Evolutionary conservation across 495 filamentous ascomycete genomes (phyloP), one percentile per base, ranked within the genome.

Genomic region (Annulohypoxylon maeteangense): DNA sequence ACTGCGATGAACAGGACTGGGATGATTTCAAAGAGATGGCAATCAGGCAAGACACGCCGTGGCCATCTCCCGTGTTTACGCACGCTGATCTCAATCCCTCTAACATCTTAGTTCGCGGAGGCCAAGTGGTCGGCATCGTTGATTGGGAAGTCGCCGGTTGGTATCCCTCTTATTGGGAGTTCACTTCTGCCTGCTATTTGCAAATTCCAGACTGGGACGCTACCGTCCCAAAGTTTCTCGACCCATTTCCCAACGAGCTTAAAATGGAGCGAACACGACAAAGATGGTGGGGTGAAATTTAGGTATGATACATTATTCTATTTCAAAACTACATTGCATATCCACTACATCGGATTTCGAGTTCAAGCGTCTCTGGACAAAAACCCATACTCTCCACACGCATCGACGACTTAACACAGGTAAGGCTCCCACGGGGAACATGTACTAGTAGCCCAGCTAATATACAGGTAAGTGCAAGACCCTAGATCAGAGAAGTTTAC

Each of bases 91-190:
- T 79, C 20, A 77, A 72, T 45, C 75, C 45, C 12, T 59, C 56
- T 5, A 80, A 78, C 36, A 76, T 80, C 25, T 45, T 79, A 14
- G 61, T 75, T 14, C 47, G 61, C 3, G 68, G 70, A 29, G 71
- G 72, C 42, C 51, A 72, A 10, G 68, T 81, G 5, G 80, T 83
- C 22, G 82, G 81, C 2, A 86, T 87, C 51, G 74, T 87, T 69
- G 83, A 87, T 74, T 86, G 83, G 84, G 83, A 86, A 75, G 80
- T 75, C n/a, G 79, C 83, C 55, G 82, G 83, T 11, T 86, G 83
- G 83, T 85, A 81, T 72, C 84, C 83, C 8, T 70, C 70, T 31
- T 85, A 86, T 71, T 86, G 81, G 81, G 84, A 86, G 75, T 86
- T 85, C 47, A 83, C 82, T 4, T 64, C 83, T 20, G 84, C 85